A percentile compares a stretch with the other conserved stretches of the same genome.
These are phyloP conservation scores for Phyllosticta citriasiana DNA, from an alignment of 2,329 filamentous ascomycete genomes.

Conservation along the genomic window DNA sequence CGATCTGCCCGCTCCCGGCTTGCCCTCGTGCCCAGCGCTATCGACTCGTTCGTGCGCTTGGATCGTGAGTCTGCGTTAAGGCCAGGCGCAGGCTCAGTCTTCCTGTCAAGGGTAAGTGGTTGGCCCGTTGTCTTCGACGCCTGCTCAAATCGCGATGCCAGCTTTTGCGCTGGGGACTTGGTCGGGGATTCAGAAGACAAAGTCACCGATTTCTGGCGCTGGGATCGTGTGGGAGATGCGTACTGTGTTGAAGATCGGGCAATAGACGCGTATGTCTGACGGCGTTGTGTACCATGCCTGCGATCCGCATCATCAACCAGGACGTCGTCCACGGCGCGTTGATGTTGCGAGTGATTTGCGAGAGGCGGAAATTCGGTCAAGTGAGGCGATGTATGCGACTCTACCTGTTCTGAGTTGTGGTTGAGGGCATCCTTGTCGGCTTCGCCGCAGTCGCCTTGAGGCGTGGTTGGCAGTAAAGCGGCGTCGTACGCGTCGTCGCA, in stretches of 20 bases:
- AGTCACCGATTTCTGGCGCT: background rate
- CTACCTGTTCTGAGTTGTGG: background rate
- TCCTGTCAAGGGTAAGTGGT: background rate
- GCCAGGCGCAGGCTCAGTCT: background rate
- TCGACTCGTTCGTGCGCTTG: background rate
- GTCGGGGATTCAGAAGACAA: background rate
- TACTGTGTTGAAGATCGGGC: background rate
- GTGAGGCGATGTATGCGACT: background rate
- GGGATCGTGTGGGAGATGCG: background rate
- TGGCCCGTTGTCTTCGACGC: background rate
- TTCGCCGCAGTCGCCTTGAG: background rate
- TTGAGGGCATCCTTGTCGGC: background rate
- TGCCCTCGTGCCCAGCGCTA: background rate
- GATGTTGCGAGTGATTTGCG: background rate
- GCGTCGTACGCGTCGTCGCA: conserved; percentile 16
- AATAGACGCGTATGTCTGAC: background rate
- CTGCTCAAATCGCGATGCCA: background rate
- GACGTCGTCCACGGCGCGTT: background rate
- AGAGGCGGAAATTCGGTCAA: background rate
- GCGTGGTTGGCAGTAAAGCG: background rate
- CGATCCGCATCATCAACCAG: background rate
- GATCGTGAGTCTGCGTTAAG: background rate
- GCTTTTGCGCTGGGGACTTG: background rate
- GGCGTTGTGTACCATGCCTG: background rate
- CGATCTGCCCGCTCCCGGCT: background rate